Conservation (phyloP, 1,139 yeast species). For the Hemisphaericaspora lyxosophila region DNA sequence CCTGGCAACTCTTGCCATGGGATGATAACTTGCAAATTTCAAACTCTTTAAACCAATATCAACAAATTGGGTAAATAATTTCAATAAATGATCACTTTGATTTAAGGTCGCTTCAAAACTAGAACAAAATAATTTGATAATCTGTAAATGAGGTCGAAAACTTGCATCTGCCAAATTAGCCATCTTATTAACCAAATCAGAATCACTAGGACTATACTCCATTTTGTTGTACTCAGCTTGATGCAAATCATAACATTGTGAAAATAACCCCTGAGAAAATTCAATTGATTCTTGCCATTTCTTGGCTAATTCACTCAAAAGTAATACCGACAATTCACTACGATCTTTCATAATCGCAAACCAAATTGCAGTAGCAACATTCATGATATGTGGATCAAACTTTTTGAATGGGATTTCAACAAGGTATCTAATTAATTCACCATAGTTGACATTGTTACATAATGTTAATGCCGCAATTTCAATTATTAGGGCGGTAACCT, state of each 20-base stretch:
- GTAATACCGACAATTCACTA: slow-evolving; percentile 55
- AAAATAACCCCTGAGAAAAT: slow-evolving; percentile 63
- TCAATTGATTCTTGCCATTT: slow-evolving; percentile 70
- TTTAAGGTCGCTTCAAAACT: slow-evolving; percentile 78
- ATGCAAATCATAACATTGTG: slow-evolving; percentile 55
- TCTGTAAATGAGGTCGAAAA: slow-evolving; percentile 72
- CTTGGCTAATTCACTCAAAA: slow-evolving; percentile 66
- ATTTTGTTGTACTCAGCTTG: slow-evolving; percentile 68
- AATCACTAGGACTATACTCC: slow-evolving; percentile 90
- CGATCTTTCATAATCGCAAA: slow-evolving; percentile 70
- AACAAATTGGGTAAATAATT: slow-evolving; percentile 64
- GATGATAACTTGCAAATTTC: slow-evolving; percentile 70
- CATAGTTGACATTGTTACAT: slow-evolving; percentile 44
- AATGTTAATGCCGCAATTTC: slow-evolving; percentile 50
- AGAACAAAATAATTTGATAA: slow-evolving; percentile 71
- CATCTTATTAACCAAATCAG: slow-evolving; percentile 52
- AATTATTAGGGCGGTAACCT: slow-evolving; percentile 47
- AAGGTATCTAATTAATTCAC: slow-evolving; percentile 54
- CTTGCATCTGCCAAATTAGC: slow-evolving; percentile 49
- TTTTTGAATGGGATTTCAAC: slow-evolving; percentile 71
- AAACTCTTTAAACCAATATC: slow-evolving; percentile 58
- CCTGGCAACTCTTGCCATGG: slow-evolving; percentile 71
- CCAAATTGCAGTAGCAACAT: slow-evolving; percentile 77
- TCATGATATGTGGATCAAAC: slow-evolving; percentile 62
- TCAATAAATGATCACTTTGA: slow-evolving; percentile 70